phyloP scores from a whole-genome alignment of 1,284 basidiomycete genomes.

The Austroboletus niveus region DNA sequence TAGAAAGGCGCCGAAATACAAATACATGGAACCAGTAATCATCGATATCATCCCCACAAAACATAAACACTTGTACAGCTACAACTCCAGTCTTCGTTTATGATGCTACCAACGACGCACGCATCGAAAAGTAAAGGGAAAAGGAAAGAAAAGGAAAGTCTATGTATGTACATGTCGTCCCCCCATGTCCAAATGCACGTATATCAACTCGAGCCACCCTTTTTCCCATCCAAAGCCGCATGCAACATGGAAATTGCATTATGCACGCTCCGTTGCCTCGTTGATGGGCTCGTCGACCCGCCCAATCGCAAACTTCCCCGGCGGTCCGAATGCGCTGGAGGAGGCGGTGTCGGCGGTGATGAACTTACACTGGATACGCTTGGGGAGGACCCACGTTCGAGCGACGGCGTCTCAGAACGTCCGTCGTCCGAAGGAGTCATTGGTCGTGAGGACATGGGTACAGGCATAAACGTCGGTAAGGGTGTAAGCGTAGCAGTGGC shows the following conservation, averaged over 20 bases:
- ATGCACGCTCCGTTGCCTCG: constrained; percentile 86
- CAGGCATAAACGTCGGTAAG: constrained; percentile 4
- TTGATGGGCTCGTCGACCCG: constrained; percentile 92
- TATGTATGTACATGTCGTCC: neutral
- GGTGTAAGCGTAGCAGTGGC: constrained; percentile 7
- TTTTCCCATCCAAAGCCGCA: constrained; percentile 76
- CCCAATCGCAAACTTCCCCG: constrained; percentile 90
- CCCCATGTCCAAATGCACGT: neutral
- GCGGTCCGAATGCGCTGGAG: constrained; percentile 70
- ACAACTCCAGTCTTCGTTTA: neutral
- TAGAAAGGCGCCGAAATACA: neutral
- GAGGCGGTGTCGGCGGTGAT: constrained; percentile 38
- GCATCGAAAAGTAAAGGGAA: neutral
- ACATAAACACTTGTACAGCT: neutral
- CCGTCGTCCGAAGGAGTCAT: constrained; percentile 48
- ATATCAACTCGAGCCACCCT: constrained; percentile 33
- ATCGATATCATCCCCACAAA: neutral
- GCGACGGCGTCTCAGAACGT: constrained; percentile 34
- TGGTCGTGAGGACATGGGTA: constrained; percentile 75
- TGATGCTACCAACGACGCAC: neutral
- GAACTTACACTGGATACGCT: constrained; percentile 21
- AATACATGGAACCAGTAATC: neutral
- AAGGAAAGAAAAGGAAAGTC: neutral
- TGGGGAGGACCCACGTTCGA: constrained; percentile 29
- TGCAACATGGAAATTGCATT: constrained; percentile 93